A percentile compares a stretch with the other conserved stretches of the same genome.
Evolutionary conservation across 208 protist genomes (phyloP).

Genomic region (Leishmania guyanensis): DNA sequence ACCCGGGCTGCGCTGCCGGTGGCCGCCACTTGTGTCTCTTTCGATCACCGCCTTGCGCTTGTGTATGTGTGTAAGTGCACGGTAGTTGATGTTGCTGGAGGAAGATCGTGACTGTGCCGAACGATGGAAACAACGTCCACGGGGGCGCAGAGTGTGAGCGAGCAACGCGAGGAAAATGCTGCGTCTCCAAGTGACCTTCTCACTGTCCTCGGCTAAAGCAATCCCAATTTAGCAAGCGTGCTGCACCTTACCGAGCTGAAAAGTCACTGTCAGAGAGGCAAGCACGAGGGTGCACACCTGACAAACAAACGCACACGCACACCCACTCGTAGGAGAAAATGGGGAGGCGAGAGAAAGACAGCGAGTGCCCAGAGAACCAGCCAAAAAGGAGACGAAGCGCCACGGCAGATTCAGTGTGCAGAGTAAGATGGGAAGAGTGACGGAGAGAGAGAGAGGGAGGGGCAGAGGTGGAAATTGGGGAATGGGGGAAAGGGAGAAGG

Average conservation of each 20-base stretch:
- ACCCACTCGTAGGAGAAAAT: not conserved
- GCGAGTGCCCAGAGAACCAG: not conserved
- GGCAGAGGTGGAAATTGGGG: not conserved
- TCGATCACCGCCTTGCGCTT: not conserved
- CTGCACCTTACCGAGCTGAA: not conserved
- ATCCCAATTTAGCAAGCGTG: not conserved
- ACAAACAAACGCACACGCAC: slow-evolving; percentile 1
- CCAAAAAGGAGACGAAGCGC: not conserved
- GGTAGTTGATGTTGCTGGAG: not conserved
- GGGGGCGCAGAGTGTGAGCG: not conserved
- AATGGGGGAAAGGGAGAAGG: not conserved
- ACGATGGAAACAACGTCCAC: not conserved
- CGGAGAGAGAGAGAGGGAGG: not conserved
- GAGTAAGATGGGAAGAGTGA: no score
- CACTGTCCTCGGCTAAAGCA: not conserved
- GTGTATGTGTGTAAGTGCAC: not conserved
- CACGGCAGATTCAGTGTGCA: not conserved
- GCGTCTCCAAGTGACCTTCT: not conserved
- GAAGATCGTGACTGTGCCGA: not conserved
- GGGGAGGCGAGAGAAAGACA: not conserved
- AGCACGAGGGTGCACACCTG: not conserved
- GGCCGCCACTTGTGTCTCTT: not conserved
- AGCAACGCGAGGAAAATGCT: not conserved
- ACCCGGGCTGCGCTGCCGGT: not conserved
- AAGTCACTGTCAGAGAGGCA: not conserved